A percentile compares a stretch with the other conserved stretches of the same genome.
Evolutionary conservation across 2,329 filamentous ascomycete genomes (phyloP).

Genomic region (Cercospora citrullina): DNA sequence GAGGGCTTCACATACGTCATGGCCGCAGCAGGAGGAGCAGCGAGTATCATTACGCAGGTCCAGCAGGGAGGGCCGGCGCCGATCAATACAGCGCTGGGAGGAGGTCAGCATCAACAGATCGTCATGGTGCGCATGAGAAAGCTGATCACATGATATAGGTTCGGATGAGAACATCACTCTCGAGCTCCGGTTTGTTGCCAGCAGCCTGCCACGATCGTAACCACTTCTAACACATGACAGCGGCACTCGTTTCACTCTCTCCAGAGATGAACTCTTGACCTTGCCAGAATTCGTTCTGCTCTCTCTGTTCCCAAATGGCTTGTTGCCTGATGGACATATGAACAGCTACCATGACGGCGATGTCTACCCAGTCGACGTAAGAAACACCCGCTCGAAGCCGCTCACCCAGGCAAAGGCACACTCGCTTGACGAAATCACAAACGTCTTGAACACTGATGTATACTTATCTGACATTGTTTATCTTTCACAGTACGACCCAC

Average conservation of each 20-base stretch:
- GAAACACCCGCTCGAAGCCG: conserved; percentile 41
- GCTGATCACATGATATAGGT: conserved; percentile 36
- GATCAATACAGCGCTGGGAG: conserved; percentile 78
- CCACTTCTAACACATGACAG: conserved; percentile 51
- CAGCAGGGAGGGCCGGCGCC: conserved; percentile 85
- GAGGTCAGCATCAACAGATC: conserved; percentile 53
- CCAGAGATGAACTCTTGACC: conserved; percentile 89
- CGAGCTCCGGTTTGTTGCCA: conserved; percentile 73
- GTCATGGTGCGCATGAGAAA: neutral
- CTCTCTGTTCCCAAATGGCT: conserved; percentile 97
- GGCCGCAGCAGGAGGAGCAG: conserved; percentile 93
- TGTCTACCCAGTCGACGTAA: conserved; percentile 94
- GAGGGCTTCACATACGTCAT: conserved; percentile 94
- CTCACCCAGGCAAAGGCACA: conserved; percentile 36
- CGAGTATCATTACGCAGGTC: conserved; percentile 99
- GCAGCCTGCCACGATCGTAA: conserved; percentile 15
- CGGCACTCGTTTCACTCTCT: conserved; percentile 89
- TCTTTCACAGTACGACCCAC: conserved; percentile 82
- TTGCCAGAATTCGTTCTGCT: conserved; percentile 95
- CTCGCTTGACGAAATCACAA: conserved; percentile 42
- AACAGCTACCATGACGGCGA: conserved; percentile 90
- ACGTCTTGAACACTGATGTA: conserved; percentile 48
- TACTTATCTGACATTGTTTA: conserved; percentile 59
- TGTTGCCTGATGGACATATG: conserved; percentile 95
- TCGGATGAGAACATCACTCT: conserved; percentile 93